Conservation (phyloP, 2,329 filamentous ascomycete genomes). For the Calonectria multiphialidica region DNA sequence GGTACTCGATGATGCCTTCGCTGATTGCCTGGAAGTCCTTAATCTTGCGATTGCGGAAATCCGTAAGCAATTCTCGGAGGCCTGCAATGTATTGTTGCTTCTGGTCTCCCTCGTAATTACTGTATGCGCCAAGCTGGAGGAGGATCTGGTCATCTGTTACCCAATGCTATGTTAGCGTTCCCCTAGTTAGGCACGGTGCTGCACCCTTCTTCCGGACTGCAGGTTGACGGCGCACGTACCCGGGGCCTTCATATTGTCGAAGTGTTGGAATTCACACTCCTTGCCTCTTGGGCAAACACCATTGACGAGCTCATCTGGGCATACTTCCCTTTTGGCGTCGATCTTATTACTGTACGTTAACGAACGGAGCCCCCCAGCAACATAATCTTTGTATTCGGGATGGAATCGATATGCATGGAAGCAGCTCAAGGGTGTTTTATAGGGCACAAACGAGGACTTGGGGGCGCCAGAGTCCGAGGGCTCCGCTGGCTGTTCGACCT, state of each 20-base stretch:
- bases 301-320: conserved; percentile 79
- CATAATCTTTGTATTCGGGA: conserved; percentile 76
- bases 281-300: conserved; percentile 78
- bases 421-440: conserved; percentile 83
- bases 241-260: conserved; percentile 59
- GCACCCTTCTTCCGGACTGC: conserved; percentile 32
- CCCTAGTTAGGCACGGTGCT: conserved; percentile 46
- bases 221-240: conserved; percentile 48
- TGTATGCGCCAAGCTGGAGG: conserved; percentile 76
- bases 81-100: conserved; percentile 73
- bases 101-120: conserved; percentile 72
- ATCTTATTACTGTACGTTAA: conserved; percentile 95
- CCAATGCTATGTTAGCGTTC: conserved; percentile 60
- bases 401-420: conserved; percentile 95
- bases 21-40: conserved; percentile 77
- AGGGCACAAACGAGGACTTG: conserved; percentile 63
- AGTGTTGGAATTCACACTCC: conserved; percentile 84
- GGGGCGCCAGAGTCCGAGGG: conserved; percentile 7
- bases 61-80: conserved; percentile 70
- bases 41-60: conserved; percentile 69
- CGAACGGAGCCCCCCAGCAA: conserved; percentile 85
- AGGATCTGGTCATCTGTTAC: conserved; percentile 78
- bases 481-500: conserved; percentile 33
- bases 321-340: conserved; percentile 79
- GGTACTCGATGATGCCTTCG: conserved; percentile 74